Base-by-base conservation (phyloP, 78 protist genomes). In the Bigelowiella natans region DNA sequence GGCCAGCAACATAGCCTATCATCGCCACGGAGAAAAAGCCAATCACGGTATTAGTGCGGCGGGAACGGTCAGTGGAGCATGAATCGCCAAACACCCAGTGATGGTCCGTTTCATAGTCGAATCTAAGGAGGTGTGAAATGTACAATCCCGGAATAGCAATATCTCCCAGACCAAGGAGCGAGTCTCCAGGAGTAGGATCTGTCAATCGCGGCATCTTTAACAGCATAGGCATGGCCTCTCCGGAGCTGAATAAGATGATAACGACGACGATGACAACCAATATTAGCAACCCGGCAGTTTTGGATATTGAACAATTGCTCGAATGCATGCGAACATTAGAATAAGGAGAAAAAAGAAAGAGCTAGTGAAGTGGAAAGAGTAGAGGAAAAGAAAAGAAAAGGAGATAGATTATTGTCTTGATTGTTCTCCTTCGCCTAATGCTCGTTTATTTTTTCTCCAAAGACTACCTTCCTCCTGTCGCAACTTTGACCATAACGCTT, bases 401-500 rank as follows among this genome's bases (percentile, higher is more conserved):
- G n/a, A n/a, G n/a, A n/a, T n/a, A n/a, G n/a, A n/a, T n/a, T n/a
- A n/a, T n/a, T n/a, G n/a, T n/a, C n/a, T n/a, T n/a, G n/a, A n/a
- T n/a, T n/a, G n/a, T n/a, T n/a, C n/a, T n/a, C n/a, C n/a, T n/a
- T n/a, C n/a, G n/a, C n/a, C n/a, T n/a, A n/a, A n/a, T n/a, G n/a
- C n/a, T n/a, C n/a, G n/a, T n/a, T n/a, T n/a, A n/a, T n/a, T n/a
- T n/a, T n/a, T n/a, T n/a, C n/a, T n/a, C n/a, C n/a, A n/a, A n/a
- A n/a, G n/a, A n/a, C n/a, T n/a, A n/a, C n/a, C n/a, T 51, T 11
- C 82, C 82, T 51, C 82, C 82, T 11, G 92, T 90, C 39, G 92
- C 92, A 31, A 90, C 92, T 36, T 3, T 34, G 2, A 90, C 37
- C 92, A 90, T 90, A 2, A 90, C 92, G 34, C 73, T 36, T 51